phyloP scores from a whole-genome alignment of 2,329 filamentous ascomycete species.

The Keithomyces neogunnii region DNA sequence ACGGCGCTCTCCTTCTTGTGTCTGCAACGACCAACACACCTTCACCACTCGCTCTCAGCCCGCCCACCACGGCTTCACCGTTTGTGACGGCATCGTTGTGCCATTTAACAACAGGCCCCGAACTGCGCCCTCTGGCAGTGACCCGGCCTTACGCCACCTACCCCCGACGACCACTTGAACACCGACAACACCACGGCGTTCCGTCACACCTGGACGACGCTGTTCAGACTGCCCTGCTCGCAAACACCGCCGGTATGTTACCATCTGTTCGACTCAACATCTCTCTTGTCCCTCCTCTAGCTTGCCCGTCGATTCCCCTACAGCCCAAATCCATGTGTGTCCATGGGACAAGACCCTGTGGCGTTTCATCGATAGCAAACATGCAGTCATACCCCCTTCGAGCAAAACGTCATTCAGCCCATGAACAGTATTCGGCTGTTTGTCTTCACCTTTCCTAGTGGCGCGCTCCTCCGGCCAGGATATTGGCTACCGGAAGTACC shows the following conservation, averaged over 20 bases:
- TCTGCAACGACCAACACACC: not conserved
- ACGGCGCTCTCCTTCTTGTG: too few species aligned
- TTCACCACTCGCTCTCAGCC: not conserved
- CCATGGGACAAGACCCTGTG: not conserved
- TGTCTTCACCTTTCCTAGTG: not conserved
- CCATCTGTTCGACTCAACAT: not conserved
- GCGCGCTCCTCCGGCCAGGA: too few species aligned
- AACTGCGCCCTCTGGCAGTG: not conserved
- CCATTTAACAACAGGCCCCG: too few species aligned
- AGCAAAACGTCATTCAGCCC: not conserved
- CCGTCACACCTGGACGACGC: not conserved
- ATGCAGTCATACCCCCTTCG: not conserved
- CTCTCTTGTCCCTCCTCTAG: not conserved
- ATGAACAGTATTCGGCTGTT: not conserved
- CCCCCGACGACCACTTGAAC: not conserved
- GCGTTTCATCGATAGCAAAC: constrained; percentile 1
- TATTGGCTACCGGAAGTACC: not conserved
- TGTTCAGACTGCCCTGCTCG: not conserved
- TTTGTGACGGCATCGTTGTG: not conserved
- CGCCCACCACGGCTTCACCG: not conserved
- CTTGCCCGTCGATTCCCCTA: not conserved
- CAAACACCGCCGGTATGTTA: not conserved
- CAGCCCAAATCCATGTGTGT: not conserved
- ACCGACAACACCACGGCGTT: not conserved
- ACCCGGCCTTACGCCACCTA: not conserved